phyloP scores from a whole-genome alignment of 2,329 filamentous ascomycete species.

The Cytospora mali region DNA sequence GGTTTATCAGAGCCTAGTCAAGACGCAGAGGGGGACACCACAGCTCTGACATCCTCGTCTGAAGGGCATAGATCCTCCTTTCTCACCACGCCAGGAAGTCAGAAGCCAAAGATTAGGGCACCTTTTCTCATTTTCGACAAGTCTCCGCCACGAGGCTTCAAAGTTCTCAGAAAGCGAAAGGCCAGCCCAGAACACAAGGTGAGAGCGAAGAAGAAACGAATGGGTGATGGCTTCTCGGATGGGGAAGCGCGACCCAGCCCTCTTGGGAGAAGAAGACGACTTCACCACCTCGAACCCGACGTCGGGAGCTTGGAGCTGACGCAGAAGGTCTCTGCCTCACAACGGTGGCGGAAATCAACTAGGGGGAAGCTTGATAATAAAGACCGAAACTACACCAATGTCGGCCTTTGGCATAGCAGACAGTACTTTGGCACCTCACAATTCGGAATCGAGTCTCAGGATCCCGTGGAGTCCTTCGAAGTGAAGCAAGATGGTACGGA shows the following conservation, averaged over 20 bases:
- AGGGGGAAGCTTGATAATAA: conserved; percentile 22
- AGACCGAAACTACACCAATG: not conserved
- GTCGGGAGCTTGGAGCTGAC: conserved; percentile 32
- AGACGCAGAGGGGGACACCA: not conserved
- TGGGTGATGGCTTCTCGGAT: conserved; percentile 23
- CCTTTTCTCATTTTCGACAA: conserved; percentile 32
- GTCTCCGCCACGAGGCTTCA: conserved; percentile 30
- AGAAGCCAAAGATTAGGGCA: conserved; percentile 7
- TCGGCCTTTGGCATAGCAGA: not conserved
- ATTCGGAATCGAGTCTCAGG: conserved; percentile 8
- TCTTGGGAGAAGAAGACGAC: conserved; percentile 12
- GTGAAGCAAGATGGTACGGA: not conserved
- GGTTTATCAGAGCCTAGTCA: not conserved
- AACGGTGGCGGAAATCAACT: conserved; percentile 14
- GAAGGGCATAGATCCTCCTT: not conserved
- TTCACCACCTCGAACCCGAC: conserved; percentile 1
- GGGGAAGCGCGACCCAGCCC: conserved; percentile 18
- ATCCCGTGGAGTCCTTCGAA: conserved; percentile 1
- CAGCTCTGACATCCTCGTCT: not conserved
- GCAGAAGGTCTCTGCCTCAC: conserved; percentile 21
- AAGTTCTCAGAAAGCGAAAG: conserved; percentile 28
- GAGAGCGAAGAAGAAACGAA: not conserved
- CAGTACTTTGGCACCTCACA: conserved; percentile 17
- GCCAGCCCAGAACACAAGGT: not conserved
- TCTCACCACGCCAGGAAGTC: not conserved